These are phyloP conservation scores for Ilyonectria sp. DNA, from an alignment of 2,329 filamentous ascomycete species.

Conservation along the genomic window DNA sequence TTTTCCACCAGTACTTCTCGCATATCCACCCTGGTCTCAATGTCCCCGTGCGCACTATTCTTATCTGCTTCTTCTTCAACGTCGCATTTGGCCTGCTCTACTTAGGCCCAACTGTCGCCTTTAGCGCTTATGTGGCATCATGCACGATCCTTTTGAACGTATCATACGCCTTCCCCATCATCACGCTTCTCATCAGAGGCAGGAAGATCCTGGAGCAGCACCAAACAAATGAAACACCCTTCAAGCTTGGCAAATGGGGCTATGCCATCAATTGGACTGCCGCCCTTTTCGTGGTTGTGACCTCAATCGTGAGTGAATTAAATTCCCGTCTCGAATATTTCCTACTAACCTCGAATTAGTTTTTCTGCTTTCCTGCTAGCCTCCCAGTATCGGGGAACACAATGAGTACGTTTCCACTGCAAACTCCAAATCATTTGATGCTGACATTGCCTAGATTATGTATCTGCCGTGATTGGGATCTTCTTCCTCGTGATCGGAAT, in stretches of 20 bases:
- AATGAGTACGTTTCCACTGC: slow-evolving; percentile 21
- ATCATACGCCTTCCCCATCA: slow-evolving; percentile 60
- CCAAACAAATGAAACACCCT: slow-evolving; percentile 42
- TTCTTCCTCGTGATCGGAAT: slow-evolving; percentile 1
- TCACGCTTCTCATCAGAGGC: slow-evolving; percentile 53
- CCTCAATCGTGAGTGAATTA: slow-evolving; percentile 48
- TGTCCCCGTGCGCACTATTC: slow-evolving; percentile 58
- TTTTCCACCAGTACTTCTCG: slow-evolving; percentile 50
- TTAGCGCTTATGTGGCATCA: slow-evolving; percentile 59
- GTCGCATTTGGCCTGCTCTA: slow-evolving; percentile 61
- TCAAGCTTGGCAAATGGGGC: slow-evolving; percentile 43
- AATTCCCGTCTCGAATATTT: too few relatives aligned
- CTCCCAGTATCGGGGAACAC: slow-evolving; percentile 23
- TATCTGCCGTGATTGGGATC: slow-evolving; percentile 3
- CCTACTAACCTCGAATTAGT: slow-evolving; percentile 4
- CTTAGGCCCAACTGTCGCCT: slow-evolving; percentile 58
- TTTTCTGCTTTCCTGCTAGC: slow-evolving; percentile 28
- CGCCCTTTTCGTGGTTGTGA: slow-evolving; percentile 52
- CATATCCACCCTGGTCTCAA: slow-evolving; percentile 54
- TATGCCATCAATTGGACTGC: slow-evolving; percentile 49
- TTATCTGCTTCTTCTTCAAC: slow-evolving; percentile 57
- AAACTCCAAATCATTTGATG: not conserved
- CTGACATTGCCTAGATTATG: slow-evolving; percentile 10
- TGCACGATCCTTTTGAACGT: slow-evolving; percentile 62
- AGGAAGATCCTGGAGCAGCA: slow-evolving; percentile 46